A percentile compares a stretch with the other conserved stretches of the same genome.
These are phyloP conservation scores for Azolla pinnata DNA, from an alignment of 75 land plant genomes.

Conservation along the genomic window DNA sequence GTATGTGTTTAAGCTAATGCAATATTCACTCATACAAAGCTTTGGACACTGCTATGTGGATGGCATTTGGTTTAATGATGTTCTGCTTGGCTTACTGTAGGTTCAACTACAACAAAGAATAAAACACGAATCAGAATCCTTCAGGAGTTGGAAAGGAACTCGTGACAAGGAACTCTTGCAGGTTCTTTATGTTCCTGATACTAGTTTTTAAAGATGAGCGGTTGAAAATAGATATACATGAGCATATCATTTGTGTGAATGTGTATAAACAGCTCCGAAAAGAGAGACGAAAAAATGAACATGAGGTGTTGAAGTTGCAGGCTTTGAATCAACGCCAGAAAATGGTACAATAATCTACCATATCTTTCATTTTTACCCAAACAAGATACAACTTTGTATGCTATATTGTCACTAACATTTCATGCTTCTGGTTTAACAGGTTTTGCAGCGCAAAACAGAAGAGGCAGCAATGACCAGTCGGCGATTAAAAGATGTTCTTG, in stretches of 20 bases:
- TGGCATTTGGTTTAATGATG: too few species aligned
- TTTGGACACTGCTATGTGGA: too few species aligned
- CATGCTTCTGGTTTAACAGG: too few species aligned
- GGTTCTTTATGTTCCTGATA: constrained; percentile 33
- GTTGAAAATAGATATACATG: too few species aligned
- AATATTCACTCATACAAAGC: too few species aligned
- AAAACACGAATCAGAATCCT: constrained; percentile 94
- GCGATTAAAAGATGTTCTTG: constrained; percentile 82
- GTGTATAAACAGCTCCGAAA: constrained; percentile 54
- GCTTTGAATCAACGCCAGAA: constrained; percentile 89
- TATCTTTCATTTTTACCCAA: too few species aligned
- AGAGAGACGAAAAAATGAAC: constrained; percentile 90
- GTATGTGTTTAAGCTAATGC: too few species aligned
- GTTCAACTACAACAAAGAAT: constrained; percentile 95
- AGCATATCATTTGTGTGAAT: too few species aligned
- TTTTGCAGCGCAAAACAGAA: constrained; percentile 95
- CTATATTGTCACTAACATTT: not conserved
- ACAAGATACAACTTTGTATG: too few species aligned
- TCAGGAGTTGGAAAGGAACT: constrained; percentile 83
- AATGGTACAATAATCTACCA: constrained; percentile 51
- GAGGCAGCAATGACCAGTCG: constrained; percentile 96
- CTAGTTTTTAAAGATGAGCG: too few species aligned
- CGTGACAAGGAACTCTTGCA: constrained; percentile 93
- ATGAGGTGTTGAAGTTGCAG: constrained; percentile 88
- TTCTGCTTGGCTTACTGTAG: too few species aligned